Conservation (phyloP, 305 asterid species). For the Andrographis paniculata region DNA sequence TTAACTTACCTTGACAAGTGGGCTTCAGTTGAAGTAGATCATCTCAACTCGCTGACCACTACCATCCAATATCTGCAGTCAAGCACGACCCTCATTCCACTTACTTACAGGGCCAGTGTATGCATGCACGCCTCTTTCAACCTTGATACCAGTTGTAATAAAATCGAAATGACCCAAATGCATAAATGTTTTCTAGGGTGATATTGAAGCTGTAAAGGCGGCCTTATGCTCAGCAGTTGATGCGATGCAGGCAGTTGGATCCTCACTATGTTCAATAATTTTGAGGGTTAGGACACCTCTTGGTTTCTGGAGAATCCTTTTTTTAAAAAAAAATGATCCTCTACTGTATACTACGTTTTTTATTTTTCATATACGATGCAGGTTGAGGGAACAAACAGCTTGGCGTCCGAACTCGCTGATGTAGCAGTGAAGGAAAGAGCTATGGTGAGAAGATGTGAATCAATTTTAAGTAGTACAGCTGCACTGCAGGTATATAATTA, state of each 20-base stretch:
- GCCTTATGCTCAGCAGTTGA: constrained; percentile 72
- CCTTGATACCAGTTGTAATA: constrained; percentile 11
- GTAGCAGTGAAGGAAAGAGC: constrained; percentile 68
- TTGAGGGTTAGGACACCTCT: constrained; percentile 38
- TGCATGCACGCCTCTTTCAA: constrained; percentile 7
- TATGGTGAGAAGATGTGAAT: constrained; percentile 70
- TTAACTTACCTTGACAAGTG: constrained; percentile 50
- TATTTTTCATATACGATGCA: constrained; percentile 20
- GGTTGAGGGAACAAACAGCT: constrained; percentile 62
- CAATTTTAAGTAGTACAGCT: constrained; percentile 47
- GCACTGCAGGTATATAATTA: constrained; percentile 59
- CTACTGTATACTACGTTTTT: background rate
- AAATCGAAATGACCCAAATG: constrained; percentile 11
- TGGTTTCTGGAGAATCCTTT: constrained; percentile 6
- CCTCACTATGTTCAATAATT: constrained; percentile 42
- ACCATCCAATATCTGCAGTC: constrained; percentile 59
- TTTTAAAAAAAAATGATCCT: background rate
- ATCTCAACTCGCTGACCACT: constrained; percentile 39
- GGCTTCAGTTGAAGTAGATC: constrained; percentile 59
- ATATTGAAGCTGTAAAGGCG: constrained; percentile 45
- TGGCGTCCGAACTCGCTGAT: constrained; percentile 67
- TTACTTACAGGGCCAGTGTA: constrained; percentile 69
- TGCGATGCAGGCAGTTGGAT: constrained; percentile 65
- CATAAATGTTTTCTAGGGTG: constrained; percentile 45
- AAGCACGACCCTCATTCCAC: constrained; percentile 48